Evolutionary conservation across 768 basidiomycete species (phyloP).

Genomic region (Trametes punicea): DNA sequence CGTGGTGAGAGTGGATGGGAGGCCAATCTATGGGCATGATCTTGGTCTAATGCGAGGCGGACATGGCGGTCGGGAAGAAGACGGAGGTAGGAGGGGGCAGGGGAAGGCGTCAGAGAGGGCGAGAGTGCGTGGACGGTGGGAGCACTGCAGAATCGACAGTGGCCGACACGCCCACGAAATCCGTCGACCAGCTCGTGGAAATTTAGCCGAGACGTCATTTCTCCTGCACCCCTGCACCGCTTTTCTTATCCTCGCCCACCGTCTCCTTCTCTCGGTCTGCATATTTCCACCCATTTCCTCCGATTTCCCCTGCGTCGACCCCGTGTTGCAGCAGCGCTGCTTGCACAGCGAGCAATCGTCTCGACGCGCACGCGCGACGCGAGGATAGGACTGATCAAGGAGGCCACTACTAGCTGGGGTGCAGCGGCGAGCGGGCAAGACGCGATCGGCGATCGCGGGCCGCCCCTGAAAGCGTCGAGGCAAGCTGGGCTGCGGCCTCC

Average conservation of each 20-base stretch:
- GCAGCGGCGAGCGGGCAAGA: neutral
- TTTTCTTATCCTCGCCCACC: neutral
- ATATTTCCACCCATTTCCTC: neutral
- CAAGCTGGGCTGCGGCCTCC: neutral
- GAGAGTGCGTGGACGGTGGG: neutral
- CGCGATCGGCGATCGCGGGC: conserved; percentile 12
- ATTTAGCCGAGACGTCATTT: conserved; percentile 14
- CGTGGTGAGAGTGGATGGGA: neutral
- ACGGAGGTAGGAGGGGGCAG: neutral
- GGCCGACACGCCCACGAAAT: neutral
- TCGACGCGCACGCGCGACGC: neutral
- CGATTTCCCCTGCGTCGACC: neutral
- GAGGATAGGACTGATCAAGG: neutral
- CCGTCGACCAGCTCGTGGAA: neutral
- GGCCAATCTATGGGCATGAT: conserved; percentile 2
- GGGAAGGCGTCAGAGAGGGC: neutral
- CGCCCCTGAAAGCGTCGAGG: neutral
- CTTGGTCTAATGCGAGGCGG: neutral
- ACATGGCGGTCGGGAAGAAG: conserved; percentile 2
- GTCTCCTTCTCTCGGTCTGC: neutral
- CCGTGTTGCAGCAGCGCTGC: neutral
- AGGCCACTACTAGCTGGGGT: neutral
- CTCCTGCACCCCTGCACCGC: neutral
- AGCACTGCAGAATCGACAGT: neutral
- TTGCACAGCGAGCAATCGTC: neutral